Conservation (phyloP, 164 flowering plant genomes). For the Buxus sempervirens region DNA sequence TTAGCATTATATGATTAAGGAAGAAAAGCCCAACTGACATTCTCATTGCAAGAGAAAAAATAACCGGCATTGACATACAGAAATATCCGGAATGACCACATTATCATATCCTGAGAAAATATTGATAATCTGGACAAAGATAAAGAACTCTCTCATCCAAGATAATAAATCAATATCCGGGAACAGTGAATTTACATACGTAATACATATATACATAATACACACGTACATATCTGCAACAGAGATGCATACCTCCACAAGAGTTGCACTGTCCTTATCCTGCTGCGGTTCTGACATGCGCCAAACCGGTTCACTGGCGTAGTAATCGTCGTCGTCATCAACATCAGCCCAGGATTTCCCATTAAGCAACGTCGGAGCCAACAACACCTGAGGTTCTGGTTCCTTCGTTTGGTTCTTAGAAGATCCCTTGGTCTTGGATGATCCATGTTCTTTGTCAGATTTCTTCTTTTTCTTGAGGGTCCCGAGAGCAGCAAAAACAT, state of each 20-base stretch:
- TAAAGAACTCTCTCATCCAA: too few species aligned
- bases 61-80: too few species aligned
- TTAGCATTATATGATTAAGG: too few species aligned
- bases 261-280: constrained; percentile 31
- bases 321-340: constrained; percentile 87
- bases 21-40: too few species aligned
- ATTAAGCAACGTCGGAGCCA: constrained; percentile 74
- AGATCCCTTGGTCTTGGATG: constrained; percentile 46
- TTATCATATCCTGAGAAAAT: too few species aligned
- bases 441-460: constrained; percentile 45
- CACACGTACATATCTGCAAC: too few species aligned
- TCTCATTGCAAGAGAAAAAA: too few species aligned
- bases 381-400: constrained; percentile 53
- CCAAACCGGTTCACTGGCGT: constrained; percentile 55
- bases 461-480: constrained; percentile 59
- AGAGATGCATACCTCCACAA: constrained; percentile 29
- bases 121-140: too few species aligned
- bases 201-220: too few species aligned
- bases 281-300: constrained; percentile 29
- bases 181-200: too few species aligned
- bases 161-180: too few species aligned
- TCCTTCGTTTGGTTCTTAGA: constrained; percentile 39
- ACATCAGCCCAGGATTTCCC: constrained; percentile 90
- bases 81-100: too few species aligned
- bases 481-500: constrained; percentile 62